phyloP scores from a whole-genome alignment of 2,329 filamentous ascomycete genomes.

The Aspergillus niger region DNA sequence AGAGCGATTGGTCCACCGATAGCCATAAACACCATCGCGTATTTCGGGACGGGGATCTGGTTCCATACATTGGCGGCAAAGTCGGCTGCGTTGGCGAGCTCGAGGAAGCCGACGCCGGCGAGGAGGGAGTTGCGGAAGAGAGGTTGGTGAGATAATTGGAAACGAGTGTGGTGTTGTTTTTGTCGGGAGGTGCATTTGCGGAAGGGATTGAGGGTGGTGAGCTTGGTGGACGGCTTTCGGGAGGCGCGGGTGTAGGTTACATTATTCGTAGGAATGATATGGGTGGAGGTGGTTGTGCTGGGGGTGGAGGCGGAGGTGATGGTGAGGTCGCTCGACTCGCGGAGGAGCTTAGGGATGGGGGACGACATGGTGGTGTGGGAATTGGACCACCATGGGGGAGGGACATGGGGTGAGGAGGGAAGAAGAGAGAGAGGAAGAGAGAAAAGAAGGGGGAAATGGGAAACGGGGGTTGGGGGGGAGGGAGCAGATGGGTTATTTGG shows the following conservation, averaged over 20 bases:
- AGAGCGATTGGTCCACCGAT: conserved; percentile 54
- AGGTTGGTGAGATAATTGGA: conserved; percentile 24
- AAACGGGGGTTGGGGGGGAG: neutral
- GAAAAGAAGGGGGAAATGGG: neutral
- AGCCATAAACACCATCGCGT: conserved; percentile 53
- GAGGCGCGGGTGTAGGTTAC: conserved; percentile 21
- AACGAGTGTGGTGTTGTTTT: no score
- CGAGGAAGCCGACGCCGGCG: conserved; percentile 52
- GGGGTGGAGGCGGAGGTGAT: conserved; percentile 10
- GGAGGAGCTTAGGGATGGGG: conserved; percentile 4
- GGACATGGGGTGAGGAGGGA: conserved; percentile 4
- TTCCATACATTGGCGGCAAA: conserved; percentile 64
- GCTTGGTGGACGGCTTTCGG: conserved; percentile 13
- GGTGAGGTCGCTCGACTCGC: conserved; percentile 10
- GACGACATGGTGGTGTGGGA: neutral
- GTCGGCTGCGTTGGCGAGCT: conserved; percentile 58
- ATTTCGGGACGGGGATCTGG: conserved; percentile 51
- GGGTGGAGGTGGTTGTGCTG: conserved; percentile 7
- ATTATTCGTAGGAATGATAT: no score
- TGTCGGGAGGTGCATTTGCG: conserved; percentile 9
- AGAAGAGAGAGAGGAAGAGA: neutral
- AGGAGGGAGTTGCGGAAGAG: conserved; percentile 41
- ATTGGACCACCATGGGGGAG: neutral
- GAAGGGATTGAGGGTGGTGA: neutral
- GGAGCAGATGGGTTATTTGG: neutral